These are phyloP conservation scores for Diaporthe batatas DNA, from an alignment of 2,329 filamentous ascomycete species.

Conservation along the genomic window DNA sequence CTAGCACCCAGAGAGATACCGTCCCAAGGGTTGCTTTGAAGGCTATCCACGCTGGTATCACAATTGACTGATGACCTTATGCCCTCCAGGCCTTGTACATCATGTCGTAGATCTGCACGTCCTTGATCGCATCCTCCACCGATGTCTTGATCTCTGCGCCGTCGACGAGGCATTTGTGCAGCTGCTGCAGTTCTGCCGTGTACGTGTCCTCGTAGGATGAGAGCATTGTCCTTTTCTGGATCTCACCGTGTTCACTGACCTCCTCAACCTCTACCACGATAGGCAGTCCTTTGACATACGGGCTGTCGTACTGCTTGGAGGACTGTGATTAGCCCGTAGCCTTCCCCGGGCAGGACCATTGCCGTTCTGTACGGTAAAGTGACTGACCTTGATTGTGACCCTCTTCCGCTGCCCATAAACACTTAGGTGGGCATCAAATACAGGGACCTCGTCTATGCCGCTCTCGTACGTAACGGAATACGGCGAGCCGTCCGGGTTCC, in stretches of 20 bases:
- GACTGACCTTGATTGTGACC: constrained; percentile 49
- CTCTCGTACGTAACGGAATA: constrained; percentile 67
- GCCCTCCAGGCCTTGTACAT: constrained; percentile 45
- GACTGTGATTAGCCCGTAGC: neutral
- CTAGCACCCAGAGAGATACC: no score
- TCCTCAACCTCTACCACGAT: constrained; percentile 63
- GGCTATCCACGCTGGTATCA: no score
- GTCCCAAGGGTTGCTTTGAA: no score
- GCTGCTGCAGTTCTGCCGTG: constrained; percentile 53
- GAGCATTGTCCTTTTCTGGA: constrained; percentile 55
- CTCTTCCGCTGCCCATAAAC: constrained; percentile 68
- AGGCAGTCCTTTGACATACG: constrained; percentile 68
- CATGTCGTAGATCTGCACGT: constrained; percentile 51
- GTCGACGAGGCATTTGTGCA: constrained; percentile 49
- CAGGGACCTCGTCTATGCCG: constrained; percentile 65
- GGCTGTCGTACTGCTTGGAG: constrained; percentile 68
- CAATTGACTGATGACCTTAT: neutral
- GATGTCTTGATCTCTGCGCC: constrained; percentile 48
- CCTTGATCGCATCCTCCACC: constrained; percentile 48
- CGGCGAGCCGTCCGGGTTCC: neutral
- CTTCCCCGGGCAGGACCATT: neutral
- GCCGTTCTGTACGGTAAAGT: neutral
- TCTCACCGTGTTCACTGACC: constrained; percentile 53
- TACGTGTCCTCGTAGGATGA: constrained; percentile 61
- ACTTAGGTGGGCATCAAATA: constrained; percentile 65